These are phyloP conservation scores for Beauveria sp. DNA, from an alignment of 2,329 filamentous ascomycete genomes.

Conservation along the genomic window DNA sequence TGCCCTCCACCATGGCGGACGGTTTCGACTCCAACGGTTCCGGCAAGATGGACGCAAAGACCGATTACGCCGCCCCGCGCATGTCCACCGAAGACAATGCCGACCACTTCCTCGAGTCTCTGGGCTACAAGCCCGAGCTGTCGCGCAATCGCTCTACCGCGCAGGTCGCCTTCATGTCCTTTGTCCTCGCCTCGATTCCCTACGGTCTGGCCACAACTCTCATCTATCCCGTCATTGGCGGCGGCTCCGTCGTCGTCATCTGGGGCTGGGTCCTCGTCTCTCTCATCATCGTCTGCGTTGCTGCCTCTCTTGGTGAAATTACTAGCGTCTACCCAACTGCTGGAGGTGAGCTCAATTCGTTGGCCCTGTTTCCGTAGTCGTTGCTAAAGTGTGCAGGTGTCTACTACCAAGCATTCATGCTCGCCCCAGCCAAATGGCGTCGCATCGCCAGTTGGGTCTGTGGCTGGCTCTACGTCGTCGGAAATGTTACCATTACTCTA, in stretches of 20 bases:
- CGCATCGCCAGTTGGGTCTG: slow-evolving; percentile 62
- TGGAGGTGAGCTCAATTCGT: slow-evolving; percentile 39
- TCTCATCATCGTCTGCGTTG: slow-evolving; percentile 63
- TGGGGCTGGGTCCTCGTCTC: slow-evolving; percentile 66
- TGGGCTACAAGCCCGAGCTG: slow-evolving; percentile 61
- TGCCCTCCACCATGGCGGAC: slow-evolving; percentile 9
- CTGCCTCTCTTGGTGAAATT: slow-evolving; percentile 64
- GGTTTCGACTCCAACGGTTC: slow-evolving; percentile 8
- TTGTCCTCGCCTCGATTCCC: slow-evolving; percentile 66
- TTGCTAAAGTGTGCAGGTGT: slow-evolving; percentile 34
- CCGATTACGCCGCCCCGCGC: slow-evolving; percentile 19
- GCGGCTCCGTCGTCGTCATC: slow-evolving; percentile 61
- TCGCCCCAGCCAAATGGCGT: slow-evolving; percentile 53
- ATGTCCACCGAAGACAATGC: slow-evolving; percentile 35
- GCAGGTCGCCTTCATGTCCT: slow-evolving; percentile 69
- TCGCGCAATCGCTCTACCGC: slow-evolving; percentile 57
- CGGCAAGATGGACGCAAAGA: slow-evolving; percentile 22
- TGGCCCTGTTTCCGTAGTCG: not conserved
- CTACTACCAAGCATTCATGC: slow-evolving; percentile 74
- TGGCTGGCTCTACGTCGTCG: slow-evolving; percentile 70
- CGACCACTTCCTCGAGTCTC: slow-evolving; percentile 53
- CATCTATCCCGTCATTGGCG: slow-evolving; percentile 57
- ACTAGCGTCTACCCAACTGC: slow-evolving; percentile 71
- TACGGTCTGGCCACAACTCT: slow-evolving; percentile 67
- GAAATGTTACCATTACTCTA: slow-evolving; percentile 76